A percentile compares a stretch with the other conserved stretches of the same genome.
These are phyloP conservation scores for Globisporangium rhizosaccharum DNA, from an alignment of 352 stramenopile species.

Conservation along the genomic window DNA sequence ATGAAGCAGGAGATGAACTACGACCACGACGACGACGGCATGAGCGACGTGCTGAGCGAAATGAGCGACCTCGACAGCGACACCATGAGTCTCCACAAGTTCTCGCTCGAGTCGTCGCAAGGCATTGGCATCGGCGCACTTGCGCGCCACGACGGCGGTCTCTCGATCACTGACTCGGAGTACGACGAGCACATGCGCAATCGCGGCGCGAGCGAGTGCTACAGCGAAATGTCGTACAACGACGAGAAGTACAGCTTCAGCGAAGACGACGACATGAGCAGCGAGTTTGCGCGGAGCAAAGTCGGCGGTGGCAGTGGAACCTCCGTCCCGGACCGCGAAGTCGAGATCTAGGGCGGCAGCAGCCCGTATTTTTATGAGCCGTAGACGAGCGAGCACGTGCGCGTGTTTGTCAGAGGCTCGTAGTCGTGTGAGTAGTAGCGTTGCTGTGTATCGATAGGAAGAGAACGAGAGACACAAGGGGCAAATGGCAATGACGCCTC, in stretches of 20 bases:
- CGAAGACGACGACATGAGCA: conserved; percentile 31
- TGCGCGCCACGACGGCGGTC: conserved; percentile 23
- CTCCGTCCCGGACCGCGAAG: conserved; percentile 31
- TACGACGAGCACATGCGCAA: conserved; percentile 47
- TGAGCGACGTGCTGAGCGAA: conserved; percentile 50
- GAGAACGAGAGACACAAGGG: background rate
- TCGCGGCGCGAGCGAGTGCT: conserved; percentile 60
- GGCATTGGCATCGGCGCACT: conserved; percentile 17
- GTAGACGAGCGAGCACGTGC: background rate
- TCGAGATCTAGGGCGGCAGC: conserved; percentile 48
- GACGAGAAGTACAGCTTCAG: conserved; percentile 78
- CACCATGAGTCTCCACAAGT: conserved; percentile 39
- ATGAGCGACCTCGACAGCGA: conserved; percentile 61
- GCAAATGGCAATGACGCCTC: no score
- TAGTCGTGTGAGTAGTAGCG: background rate
- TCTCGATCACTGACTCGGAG: conserved; percentile 69
- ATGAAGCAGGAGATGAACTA: conserved; percentile 79
- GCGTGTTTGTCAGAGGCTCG: background rate
- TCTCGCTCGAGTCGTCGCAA: conserved; percentile 45
- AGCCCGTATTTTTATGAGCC: conserved; percentile 5
- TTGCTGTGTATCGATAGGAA: conserved; percentile 1
- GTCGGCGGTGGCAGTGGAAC: conserved; percentile 20
- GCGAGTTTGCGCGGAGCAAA: conserved; percentile 21
- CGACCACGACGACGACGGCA: conserved; percentile 34
- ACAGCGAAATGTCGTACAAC: conserved; percentile 79